Evolutionary conservation across 1,284 basidiomycete genomes (phyloP), one percentile per base, ranked within the genome.

Genomic region (Violaceomyces palustris): DNA sequence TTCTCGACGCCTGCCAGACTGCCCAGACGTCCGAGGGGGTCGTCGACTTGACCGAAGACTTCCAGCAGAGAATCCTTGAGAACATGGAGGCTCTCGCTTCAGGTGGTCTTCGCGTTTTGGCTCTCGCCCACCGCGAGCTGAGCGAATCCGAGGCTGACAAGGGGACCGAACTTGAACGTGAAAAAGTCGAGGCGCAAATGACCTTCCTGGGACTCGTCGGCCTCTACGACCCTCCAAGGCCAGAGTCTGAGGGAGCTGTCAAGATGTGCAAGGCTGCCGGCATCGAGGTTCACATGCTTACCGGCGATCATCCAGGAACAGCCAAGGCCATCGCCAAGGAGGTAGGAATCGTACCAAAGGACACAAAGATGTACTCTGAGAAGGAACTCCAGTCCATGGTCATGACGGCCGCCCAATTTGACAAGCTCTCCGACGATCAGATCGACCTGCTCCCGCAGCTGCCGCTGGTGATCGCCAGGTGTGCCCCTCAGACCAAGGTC

Each of bases 211-310:
- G 81, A 8, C 75, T 85, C 1, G 81, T 78, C 10, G 84, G 83
- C 40, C 81, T 86, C 45, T 70, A 72, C 59, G 84, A 86, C 64
- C 84, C 84, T 12, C 84, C 84, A n/a, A 78, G 84, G 28, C 80
- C 80, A 10, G 83, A 85, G 63, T 81, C 81, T 3, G 74, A 78
- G 3, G 79, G 78, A 10, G 82, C 84, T 18, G 83, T 86, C 1
- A 75, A 78, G 35, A 78, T 79, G 42, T 84, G 81, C 74, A 78
- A 80, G 48, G 75, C 78, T 35, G 84, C 83, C 23, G 81, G 83
- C 14, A 83, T 86, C 61, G 79, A 79, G 12, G 81, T 83, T 17
- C 79, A 81, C 64, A 85, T 86, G 83, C 74, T 81, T 17, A 82
- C 76, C 5, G 76, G 76, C 24, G 76, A 77, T 45, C 75, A 77